phyloP scores from a whole-genome alignment of 805 yeast genomes.

The Zygotorulaspora chibaensis region DNA sequence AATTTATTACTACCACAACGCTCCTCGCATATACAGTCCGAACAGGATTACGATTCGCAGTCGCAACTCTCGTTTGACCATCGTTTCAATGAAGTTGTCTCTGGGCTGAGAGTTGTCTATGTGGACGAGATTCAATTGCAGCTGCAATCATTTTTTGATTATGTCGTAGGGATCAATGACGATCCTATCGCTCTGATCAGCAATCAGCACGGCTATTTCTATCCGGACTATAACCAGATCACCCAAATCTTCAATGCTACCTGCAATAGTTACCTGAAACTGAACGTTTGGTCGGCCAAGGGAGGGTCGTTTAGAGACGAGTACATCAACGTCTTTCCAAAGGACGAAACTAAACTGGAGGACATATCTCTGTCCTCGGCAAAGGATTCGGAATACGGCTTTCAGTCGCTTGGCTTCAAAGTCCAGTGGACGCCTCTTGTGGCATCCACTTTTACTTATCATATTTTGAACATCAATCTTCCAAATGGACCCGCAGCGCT shows the following conservation, averaged over 20 bases:
- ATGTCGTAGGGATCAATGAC: slow-evolving; percentile 73
- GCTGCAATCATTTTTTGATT: slow-evolving; percentile 85
- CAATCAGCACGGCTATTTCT: slow-evolving; percentile 33
- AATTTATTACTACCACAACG: slow-evolving; percentile 29
- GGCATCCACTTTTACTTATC: slow-evolving; percentile 82
- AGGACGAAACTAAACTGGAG: slow-evolving; percentile 25
- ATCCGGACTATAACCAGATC: slow-evolving; percentile 43
- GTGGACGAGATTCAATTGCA: slow-evolving; percentile 50
- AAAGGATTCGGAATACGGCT: slow-evolving; percentile 28
- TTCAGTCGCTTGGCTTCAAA: slow-evolving; percentile 57
- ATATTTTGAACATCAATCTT: slow-evolving; percentile 66
- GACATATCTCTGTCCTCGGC: slow-evolving; percentile 25
- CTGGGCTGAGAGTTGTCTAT: slow-evolving; percentile 57
- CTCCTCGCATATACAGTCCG: slow-evolving; percentile 27
- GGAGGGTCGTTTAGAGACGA: slow-evolving; percentile 60
- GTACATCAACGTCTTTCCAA: slow-evolving; percentile 30
- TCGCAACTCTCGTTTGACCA: slow-evolving; percentile 13
- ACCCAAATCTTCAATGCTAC: slow-evolving; percentile 21
- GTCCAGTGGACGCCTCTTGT: slow-evolving; percentile 74
- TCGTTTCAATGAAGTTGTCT: slow-evolving; percentile 28
- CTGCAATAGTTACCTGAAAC: slow-evolving; percentile 38
- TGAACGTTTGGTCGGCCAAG: slow-evolving; percentile 82
- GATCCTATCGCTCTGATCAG: slow-evolving; percentile 46
- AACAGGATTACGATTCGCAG: slow-evolving; percentile 19
- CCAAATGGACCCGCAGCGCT: slow-evolving; percentile 71